Evolutionary conservation across 2,329 filamentous ascomycete genomes (phyloP).

Genomic region (Biscogniauxia mediterranea): DNA sequence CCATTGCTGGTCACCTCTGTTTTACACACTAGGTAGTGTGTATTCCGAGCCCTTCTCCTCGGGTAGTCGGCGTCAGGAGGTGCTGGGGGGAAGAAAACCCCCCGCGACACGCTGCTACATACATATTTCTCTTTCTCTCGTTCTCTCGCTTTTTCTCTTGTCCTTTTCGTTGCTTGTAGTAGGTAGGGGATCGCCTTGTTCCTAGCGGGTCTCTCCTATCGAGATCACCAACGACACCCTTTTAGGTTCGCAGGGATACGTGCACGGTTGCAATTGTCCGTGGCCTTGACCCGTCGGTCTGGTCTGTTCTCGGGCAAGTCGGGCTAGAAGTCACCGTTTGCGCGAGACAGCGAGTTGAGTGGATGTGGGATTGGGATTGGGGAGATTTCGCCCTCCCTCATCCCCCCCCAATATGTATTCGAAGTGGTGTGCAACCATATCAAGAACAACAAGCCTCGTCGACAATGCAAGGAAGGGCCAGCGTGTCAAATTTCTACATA

Average conservation of each 20-base stretch:
- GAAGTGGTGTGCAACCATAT: constrained; percentile 7
- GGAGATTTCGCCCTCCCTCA: constrained; percentile 1
- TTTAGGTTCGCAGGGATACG: constrained; percentile 17
- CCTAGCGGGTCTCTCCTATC: constrained; percentile 14
- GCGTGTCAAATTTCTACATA: constrained; percentile 15
- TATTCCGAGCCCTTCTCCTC: not conserved
- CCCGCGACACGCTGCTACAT: not conserved
- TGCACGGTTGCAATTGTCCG: constrained; percentile 23
- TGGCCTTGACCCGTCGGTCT: constrained; percentile 9
- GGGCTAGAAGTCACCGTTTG: not conserved
- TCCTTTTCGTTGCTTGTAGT: not conserved
- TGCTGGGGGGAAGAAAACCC: not conserved
- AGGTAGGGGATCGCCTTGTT: constrained; percentile 4
- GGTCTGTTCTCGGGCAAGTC: not conserved
- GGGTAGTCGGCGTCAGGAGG: not conserved
- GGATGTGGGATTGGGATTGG: not conserved
- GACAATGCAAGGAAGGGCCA: constrained; percentile 9
- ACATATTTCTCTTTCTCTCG: not conserved
- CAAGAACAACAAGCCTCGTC: constrained; percentile 1
- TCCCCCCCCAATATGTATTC: constrained; percentile 9
- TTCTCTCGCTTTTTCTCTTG: no score
- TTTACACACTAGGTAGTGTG: constrained; percentile 5
- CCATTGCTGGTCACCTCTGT: constrained; percentile 7
- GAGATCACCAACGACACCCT: constrained; percentile 16
- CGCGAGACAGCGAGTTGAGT: not conserved